phyloP scores from a whole-genome alignment of 768 basidiomycete species.

The Rhizopogon roseolus region DNA sequence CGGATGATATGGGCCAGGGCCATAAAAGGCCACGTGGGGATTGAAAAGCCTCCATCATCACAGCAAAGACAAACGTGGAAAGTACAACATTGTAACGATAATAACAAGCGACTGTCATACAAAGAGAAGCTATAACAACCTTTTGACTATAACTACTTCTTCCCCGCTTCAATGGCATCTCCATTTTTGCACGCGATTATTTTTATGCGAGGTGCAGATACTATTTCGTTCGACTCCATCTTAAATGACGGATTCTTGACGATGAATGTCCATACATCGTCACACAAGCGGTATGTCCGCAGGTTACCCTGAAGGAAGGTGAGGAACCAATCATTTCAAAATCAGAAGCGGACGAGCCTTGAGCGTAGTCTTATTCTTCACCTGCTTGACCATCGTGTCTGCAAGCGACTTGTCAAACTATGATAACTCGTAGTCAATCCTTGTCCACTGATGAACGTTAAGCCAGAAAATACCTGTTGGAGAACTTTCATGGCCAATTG shows the following conservation, averaged over 20 bases:
- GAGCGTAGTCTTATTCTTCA: constrained; percentile 91
- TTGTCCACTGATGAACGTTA: neutral
- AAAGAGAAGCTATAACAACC: too few species aligned
- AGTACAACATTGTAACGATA: constrained; percentile 23
- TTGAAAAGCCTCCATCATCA: neutral
- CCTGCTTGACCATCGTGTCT: constrained; percentile 87
- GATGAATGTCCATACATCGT: constrained; percentile 99
- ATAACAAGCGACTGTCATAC: constrained; percentile 11
- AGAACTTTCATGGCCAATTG: constrained; percentile 99
- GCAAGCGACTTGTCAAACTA: constrained; percentile 97
- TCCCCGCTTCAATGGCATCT: constrained; percentile 78
- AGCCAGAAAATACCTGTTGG: constrained; percentile 64
- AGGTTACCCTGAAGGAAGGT: constrained; percentile 65
- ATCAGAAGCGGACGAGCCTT: constrained; percentile 51
- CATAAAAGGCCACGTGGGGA: constrained; percentile 19
- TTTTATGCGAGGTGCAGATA: constrained; percentile 78
- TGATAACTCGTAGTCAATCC: neutral
- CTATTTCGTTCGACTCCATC: constrained; percentile 87
- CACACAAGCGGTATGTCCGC: constrained; percentile 87
- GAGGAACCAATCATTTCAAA: neutral
- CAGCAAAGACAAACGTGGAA: neutral
- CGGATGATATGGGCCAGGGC: neutral
- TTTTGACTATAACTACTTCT: constrained; percentile 45
- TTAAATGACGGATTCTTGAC: constrained; percentile 92
- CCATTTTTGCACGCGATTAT: constrained; percentile 98